Conservation (phyloP, 1,284 basidiomycete genomes). For the Cronartium quercuum region DNA sequence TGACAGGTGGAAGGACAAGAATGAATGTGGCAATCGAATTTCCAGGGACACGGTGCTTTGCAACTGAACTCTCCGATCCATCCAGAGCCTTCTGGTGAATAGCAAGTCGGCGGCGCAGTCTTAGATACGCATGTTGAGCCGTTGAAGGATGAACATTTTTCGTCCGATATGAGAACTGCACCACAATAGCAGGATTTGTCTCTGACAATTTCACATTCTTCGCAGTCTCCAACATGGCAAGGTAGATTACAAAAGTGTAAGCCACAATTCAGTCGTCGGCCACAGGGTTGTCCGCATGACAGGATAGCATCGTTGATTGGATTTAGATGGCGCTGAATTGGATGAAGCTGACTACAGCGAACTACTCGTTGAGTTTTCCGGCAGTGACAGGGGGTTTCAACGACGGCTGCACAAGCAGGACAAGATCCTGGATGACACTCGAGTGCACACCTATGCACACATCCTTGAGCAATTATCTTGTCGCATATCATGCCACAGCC, state of each 20-base stretch:
- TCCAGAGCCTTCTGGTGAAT: constrained; percentile 2
- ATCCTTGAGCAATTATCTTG: constrained; percentile 21
- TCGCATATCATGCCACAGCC: constrained; percentile 22
- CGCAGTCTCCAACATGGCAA: constrained; percentile 27
- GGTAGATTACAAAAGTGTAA: constrained; percentile 24
- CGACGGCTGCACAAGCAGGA: constrained; percentile 30
- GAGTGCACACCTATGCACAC: constrained; percentile 11
- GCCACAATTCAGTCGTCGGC: neutral
- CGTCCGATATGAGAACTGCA: neutral
- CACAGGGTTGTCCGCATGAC: constrained; percentile 24
- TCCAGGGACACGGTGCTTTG: constrained; percentile 17
- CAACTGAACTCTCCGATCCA: constrained; percentile 32
- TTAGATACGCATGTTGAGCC: neutral
- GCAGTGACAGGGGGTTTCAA: constrained; percentile 19
- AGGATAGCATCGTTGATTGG: constrained; percentile 6
- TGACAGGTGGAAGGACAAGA: constrained; percentile 30
- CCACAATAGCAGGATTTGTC: constrained; percentile 29
- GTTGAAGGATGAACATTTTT: constrained; percentile 16
- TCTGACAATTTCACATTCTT: constrained; percentile 7
- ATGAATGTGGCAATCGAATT: constrained; percentile 30
- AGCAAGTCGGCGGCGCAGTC: neutral
- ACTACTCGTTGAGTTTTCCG: constrained; percentile 7
- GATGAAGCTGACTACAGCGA: constrained; percentile 35
- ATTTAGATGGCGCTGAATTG: neutral
- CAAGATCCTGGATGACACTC: constrained; percentile 35